Percentiles rank a stretch among this genome's conserved stretches.
Conservation (phyloP, 805 yeast species). For the Yamadazyma olivae region DNA sequence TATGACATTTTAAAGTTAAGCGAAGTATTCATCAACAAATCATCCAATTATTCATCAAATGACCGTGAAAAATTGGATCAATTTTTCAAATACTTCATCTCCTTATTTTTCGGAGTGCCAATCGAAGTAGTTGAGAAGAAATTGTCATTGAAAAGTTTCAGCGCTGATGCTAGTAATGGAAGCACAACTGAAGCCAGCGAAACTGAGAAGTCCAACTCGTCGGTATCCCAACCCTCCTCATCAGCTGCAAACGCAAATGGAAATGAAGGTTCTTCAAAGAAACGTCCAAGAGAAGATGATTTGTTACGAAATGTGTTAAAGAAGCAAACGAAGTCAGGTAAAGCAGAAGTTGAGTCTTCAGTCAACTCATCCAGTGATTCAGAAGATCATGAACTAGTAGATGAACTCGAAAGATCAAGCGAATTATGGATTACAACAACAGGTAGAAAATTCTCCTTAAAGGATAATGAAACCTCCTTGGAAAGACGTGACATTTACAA, state of each 20-base stretch:
- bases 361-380: constrained; percentile 26
- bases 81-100: constrained; percentile 67
- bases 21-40: constrained; percentile 61
- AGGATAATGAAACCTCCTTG: constrained; percentile 17
- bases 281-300: constrained; percentile 53
- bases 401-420: constrained; percentile 34
- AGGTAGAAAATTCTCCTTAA: constrained; percentile 27
- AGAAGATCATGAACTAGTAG: constrained; percentile 28
- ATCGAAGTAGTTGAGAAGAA: constrained; percentile 45
- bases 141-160: constrained; percentile 15
- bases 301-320: constrained; percentile 59
- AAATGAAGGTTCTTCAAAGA: constrained; percentile 28
- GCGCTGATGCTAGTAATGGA: constrained; percentile 6
- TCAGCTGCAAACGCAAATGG: constrained; percentile 1
- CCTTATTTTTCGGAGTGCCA: constrained; percentile 67
- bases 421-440: constrained; percentile 44
- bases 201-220: neutral
- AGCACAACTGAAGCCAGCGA: neutral
- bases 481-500: constrained; percentile 59
- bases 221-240: neutral
- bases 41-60: constrained; percentile 70
- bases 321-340: constrained; percentile 42
- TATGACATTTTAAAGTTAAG: constrained; percentile 71
- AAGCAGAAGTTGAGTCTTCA: constrained; percentile 31
- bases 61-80: constrained; percentile 77